Evolutionary conservation across 2,329 filamentous ascomycete genomes (phyloP).

Genomic region (Neocatenulostroma microsporum): DNA sequence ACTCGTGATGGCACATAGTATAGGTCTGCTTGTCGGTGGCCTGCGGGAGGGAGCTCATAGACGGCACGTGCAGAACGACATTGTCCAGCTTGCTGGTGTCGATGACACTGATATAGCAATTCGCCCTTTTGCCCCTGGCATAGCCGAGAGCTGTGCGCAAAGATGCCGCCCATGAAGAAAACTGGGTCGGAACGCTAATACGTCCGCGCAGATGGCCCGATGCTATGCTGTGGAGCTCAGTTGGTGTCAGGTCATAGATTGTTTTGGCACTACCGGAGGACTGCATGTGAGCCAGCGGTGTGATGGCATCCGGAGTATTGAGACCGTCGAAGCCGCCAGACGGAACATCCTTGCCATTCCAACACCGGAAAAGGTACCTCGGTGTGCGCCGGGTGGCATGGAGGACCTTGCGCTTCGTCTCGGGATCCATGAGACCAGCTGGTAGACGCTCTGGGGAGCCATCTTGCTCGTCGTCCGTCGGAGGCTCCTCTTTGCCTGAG

Average conservation of each 20-base stretch:
- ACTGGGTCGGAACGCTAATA: neutral
- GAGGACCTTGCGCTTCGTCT: too few relatives aligned
- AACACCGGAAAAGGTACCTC: too few relatives aligned
- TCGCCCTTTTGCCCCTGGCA: too few relatives aligned
- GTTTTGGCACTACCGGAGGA: neutral
- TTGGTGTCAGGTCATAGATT: neutral
- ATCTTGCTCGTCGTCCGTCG: too few relatives aligned
- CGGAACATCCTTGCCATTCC: too few relatives aligned
- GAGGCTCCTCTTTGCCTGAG: too few relatives aligned
- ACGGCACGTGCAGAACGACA: neutral
- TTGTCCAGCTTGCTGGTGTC: slow-evolving; percentile 3
- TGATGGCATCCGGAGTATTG: slow-evolving; percentile 1
- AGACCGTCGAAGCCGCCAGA: neutral
- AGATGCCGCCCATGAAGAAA: slow-evolving; percentile 4
- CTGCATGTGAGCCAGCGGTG: neutral
- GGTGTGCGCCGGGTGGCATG: too few relatives aligned
- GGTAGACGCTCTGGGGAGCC: too few relatives aligned
- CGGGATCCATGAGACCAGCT: too few relatives aligned
- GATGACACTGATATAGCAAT: slow-evolving; percentile 3
- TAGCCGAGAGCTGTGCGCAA: neutral
- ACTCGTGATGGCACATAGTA: neutral
- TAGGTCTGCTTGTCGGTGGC: neutral
- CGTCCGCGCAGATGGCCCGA: neutral
- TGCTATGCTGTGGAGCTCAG: neutral
- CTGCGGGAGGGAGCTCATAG: neutral